These are phyloP conservation scores for Lactarius evosmus DNA, from an alignment of 768 basidiomycete species.

Conservation along the genomic window DNA sequence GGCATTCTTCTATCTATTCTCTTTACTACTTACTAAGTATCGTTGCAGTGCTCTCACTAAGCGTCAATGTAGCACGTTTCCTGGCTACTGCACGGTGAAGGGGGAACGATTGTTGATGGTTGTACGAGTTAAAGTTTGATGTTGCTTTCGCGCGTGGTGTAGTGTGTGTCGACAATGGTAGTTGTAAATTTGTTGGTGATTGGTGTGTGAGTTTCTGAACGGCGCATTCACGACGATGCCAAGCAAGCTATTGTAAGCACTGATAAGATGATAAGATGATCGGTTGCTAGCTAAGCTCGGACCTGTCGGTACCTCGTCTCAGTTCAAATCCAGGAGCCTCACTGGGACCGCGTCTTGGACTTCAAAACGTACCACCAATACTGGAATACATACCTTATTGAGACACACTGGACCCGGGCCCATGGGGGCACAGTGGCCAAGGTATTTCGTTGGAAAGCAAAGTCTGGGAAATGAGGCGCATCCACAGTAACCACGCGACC, in stretches of 20 bases:
- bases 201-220: not conserved
- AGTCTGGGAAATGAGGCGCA: not conserved
- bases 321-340: not conserved
- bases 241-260: not conserved
- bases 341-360: no score
- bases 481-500: not conserved
- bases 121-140: not conserved
- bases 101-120: not conserved
- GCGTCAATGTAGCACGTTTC: not conserved
- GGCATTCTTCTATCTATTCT: not conserved
- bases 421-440: no score
- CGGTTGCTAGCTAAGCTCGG: not conserved
- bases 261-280: no score
- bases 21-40: not conserved
- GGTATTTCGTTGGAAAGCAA: no score
- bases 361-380: no score
- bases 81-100: not conserved
- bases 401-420: no score
- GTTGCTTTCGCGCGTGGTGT: not conserved
- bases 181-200: not conserved
- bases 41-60: not conserved
- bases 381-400: no score
- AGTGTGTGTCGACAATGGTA: conserved; percentile 2
- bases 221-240: not conserved
- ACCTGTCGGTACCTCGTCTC: no score